Evolutionary conservation across 2,329 filamentous ascomycete genomes (phyloP), one percentile per base, ranked within the genome.

Genomic region (Cryphonectria parasitica): DNA sequence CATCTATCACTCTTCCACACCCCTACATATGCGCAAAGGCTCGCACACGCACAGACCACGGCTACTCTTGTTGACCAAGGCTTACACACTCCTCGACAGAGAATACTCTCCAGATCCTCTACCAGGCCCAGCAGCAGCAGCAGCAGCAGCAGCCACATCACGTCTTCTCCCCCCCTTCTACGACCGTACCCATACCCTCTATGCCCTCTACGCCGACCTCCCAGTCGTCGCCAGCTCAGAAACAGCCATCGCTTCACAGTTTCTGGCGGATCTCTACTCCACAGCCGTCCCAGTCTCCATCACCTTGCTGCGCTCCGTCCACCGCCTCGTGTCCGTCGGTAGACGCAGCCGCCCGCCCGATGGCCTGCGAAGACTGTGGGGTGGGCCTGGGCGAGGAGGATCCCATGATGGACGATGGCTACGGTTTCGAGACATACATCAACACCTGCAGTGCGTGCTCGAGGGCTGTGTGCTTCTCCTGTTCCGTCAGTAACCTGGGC

Each of bases 391-490:
- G 70, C 19, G 69, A 71, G 45, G 79, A 74, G 10, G 79, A 80
- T 17, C 76, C 74, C 25, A 83, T 74, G 71, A 77, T 85, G 79
- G 81, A 84, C 2, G 83, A 86, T 58, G 76, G 70, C 3, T 74
- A 74, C 66, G 75, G 76, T 3, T 69, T 72, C 10, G 75, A 71
- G 28, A 73, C 69, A 2, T 76, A 74, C 13, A 78, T 77, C 45
- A 77, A 79, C 39, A 77, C 79, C 0, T 90, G 88, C 67, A 81
- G 80, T 11, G 82, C 79, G 0, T 90, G 88, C 70, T 81, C 83
- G 6, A 89, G 87, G 76, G 79, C 83, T 15, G 86, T 90, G 19
- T 90, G 88, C 78, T 87, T 85, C 69, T 83, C 85, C 68, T 90
- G 88, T 75, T 88, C 87, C 0, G 82, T 90, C 56, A 88, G 85